phyloP scores from a whole-genome alignment of 2,329 filamentous ascomycete genomes.

The Sclerotinia trifoliorum region DNA sequence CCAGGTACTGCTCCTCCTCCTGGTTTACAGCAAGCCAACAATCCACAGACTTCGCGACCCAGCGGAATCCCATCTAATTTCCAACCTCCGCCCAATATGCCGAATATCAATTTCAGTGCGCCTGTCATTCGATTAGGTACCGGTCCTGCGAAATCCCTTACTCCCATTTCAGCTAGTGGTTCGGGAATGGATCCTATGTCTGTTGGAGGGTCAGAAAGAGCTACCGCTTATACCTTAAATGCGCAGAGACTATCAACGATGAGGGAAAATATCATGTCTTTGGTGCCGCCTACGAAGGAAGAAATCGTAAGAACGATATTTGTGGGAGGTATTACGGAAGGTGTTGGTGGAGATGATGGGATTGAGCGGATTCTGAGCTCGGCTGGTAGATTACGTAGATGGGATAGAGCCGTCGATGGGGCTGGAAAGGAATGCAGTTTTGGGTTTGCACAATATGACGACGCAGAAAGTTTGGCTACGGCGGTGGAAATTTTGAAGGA shows the following conservation, averaged over 20 bases:
- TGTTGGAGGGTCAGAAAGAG: slow-evolving; percentile 34
- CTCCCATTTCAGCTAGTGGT: slow-evolving; percentile 40
- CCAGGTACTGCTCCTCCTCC: slow-evolving; percentile 78
- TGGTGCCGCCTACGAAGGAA: slow-evolving; percentile 81
- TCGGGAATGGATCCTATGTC: slow-evolving; percentile 45
- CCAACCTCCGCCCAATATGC: slow-evolving; percentile 85
- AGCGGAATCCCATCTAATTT: slow-evolving; percentile 79
- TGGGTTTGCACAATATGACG: slow-evolving; percentile 94
- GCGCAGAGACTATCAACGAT: slow-evolving; percentile 63
- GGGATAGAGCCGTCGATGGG: slow-evolving; percentile 74
- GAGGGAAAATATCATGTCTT: slow-evolving; percentile 66
- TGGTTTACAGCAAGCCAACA: slow-evolving; percentile 72
- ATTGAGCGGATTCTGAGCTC: slow-evolving; percentile 75
- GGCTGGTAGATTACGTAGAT: slow-evolving; percentile 78
- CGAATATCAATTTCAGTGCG: slow-evolving; percentile 97
- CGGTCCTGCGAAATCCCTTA: slow-evolving; percentile 62
- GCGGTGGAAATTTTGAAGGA: slow-evolving; percentile 83
- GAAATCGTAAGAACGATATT: slow-evolving; percentile 92
- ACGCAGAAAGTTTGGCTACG: slow-evolving; percentile 80
- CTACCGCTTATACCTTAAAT: slow-evolving; percentile 45
- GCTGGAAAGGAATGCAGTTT: slow-evolving; percentile 82
- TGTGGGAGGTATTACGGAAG: slow-evolving; percentile 79
- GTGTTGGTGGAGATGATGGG: slow-evolving; percentile 71
- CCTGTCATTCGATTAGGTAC: slow-evolving; percentile 93
- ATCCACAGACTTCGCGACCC: slow-evolving; percentile 74